Evolutionary conservation across 1,139 yeast genomes (phyloP), one percentile per base, ranked within the genome.

Genomic region (Candida anutae): DNA sequence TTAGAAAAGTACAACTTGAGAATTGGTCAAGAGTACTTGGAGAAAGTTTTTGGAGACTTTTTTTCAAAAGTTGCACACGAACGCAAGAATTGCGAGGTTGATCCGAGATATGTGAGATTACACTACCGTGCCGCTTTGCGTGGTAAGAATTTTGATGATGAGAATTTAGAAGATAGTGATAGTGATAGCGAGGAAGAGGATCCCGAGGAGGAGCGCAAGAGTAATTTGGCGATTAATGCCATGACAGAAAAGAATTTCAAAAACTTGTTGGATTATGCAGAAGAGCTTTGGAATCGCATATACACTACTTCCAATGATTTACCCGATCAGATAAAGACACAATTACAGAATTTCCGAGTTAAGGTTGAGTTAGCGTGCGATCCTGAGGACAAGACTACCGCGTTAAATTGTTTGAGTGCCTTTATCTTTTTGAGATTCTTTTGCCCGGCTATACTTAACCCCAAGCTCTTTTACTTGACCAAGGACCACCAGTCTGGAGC

Each of bases 381-480:
- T 36, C 78, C 80, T 1, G 68, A 60, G 15, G 79, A 75, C 42
- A 55, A 56, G 14, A 61, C 61, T 5, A 64, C 75, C 1, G 66
- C 82, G 1, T 52, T 79, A 32, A 77, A 87, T 44, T 81, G 94
- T 32, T 59, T 88, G 20, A 74, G 93, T 16, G 88, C 95, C 1
- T 82, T 90, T 44, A 58, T 90, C 14, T 90, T 90, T 49, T 57
- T 90, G 36, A 61, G 97, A 36, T 87, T 84, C 48, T 76, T 85
- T 41, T 88, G 95, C 45, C 97, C 97, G 0, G 95, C 95, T 0
- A 72, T 90, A 23, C 58, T 90, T 43, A 87, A 85, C 44, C 97
- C 97, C 0, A 85, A 85, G 44, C 54, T 85, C 26, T 87, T 85
- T 48, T 77, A 78, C 37, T 61, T 90, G 28, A 73, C 85, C 1